Conservation (phyloP, 495 filamentous ascomycete genomes). For the Oidiodendron maius region DNA sequence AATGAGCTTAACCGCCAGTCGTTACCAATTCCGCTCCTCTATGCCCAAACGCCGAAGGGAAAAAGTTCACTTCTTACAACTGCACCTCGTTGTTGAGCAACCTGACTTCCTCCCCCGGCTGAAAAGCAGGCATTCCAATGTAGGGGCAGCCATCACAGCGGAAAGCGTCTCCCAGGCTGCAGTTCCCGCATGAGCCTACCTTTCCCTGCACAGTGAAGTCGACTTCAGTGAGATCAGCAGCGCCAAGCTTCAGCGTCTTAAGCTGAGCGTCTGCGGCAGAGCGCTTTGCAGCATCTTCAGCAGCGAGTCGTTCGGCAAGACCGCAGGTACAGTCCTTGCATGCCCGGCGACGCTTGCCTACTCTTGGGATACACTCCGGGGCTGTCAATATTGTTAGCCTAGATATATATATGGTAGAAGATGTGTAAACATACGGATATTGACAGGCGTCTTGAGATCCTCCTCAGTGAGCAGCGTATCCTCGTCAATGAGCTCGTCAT, state of each 20-base stretch:
- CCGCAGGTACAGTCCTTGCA: slow-evolving; percentile 99
- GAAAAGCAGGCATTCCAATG: slow-evolving; percentile 89
- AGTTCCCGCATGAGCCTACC: slow-evolving; percentile 88
- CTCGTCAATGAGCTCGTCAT: slow-evolving; percentile 87
- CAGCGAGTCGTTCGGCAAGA: slow-evolving; percentile 69
- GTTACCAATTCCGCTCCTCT: slow-evolving; percentile 2
- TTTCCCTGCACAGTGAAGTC: slow-evolving; percentile 97
- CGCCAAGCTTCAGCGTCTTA: slow-evolving; percentile 60
- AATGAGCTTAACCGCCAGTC: too few species aligned
- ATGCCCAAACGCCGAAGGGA: slow-evolving; percentile 8
- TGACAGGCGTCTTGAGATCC: slow-evolving; percentile 64
- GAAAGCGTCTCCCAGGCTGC: slow-evolving; percentile 87
- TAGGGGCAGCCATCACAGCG: slow-evolving; percentile 80
- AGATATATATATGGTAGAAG: slow-evolving; percentile 2
- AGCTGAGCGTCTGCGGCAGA: slow-evolving; percentile 44
- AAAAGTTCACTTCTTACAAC: slow-evolving; percentile 44
- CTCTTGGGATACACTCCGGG: slow-evolving; percentile 73
- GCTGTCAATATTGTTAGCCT: slow-evolving; percentile 41
- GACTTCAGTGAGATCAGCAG: slow-evolving; percentile 76
- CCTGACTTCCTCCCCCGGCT: slow-evolving; percentile 89
- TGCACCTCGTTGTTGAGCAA: slow-evolving; percentile 83
- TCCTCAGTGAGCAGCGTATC: slow-evolving; percentile 78
- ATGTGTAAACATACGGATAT: slow-evolving; percentile 56
- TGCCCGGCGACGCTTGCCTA: slow-evolving; percentile 79
- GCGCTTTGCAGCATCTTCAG: slow-evolving; percentile 70